Base-by-base conservation (phyloP, 1,284 basidiomycete species). In the Phenoliferia sp. region DNA sequence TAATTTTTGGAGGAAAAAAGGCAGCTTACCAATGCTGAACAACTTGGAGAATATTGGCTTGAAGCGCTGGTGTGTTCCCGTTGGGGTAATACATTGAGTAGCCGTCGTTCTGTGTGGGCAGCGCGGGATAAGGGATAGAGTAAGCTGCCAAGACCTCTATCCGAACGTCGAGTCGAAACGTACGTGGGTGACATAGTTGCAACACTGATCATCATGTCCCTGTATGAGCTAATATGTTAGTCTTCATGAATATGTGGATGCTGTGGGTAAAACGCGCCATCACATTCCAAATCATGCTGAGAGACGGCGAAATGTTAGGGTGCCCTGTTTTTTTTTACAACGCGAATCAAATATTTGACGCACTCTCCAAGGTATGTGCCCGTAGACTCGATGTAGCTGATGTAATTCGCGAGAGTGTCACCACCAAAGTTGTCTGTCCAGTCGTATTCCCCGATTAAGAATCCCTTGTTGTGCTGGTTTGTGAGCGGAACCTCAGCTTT, bases 401-500 rank as follows among this genome's bases (percentile, higher is more conserved):
- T 63, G 57, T 68, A 72, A 31, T 26, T 32, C 7, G 61, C 50
- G 4, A 72, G 50, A 31, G 66, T 60, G 12, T 55, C 62, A 3
- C 62, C 62, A 3, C 62, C 60, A 32, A 50, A 36, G 6, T 36
- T 50, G 15, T 63, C 59, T 2, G 66, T 69, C 71, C 71, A 72
- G 55, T 72, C 71, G 54, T 56, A 70, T 56, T 72, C 69, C 31
- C 59, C 70, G n/a, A 72, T 58, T 29, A 72, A 33, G 63, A 72
- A 72, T 3, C 34, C 57, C 65, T 70, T 72, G 33, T 31, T 32
- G 5, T 31, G 31, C 10, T 36, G 29, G n/a, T 35, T 36, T 2
- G 64, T 66, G 39, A 70, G 39, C 3, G 34, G 22, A 26, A 66
- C 29, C 31, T 72, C 64, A 1, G 61, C 34, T 7, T 50, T 33